Base-by-base conservation (phyloP, 768 basidiomycete genomes). In the Trametes villosa region DNA sequence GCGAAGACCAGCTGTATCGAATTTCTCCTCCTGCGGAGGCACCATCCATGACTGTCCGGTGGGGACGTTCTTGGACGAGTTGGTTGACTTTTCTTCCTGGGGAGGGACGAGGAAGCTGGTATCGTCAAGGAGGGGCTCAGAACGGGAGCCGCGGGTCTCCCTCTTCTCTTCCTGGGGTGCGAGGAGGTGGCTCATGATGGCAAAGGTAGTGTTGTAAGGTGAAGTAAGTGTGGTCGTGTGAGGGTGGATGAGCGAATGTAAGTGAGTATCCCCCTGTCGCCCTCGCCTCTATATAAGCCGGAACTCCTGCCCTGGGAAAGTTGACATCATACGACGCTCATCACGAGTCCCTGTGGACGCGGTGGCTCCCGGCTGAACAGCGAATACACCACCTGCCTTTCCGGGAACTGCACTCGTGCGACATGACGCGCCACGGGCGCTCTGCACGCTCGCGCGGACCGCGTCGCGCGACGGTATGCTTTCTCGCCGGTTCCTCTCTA, bases 401-500 rank as follows among this genome's bases (percentile, higher is more conserved):
- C 49, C 26, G 20, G 54, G 60, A 56, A 13, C 9, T 0, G 38
- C 52, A 20, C 45, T 45, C 20, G 42, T 50, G 55, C 55, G 55
- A 48, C 31, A 44, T 46, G 54, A 51, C 54, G 54, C 60, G 49
- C 49, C 22, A 13, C 12, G 53, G 45, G 55, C 61, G 61, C 55
- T 54, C 54, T 45, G 1, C 27, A 11, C 13, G 33, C 36, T 45
- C n/a, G 20, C 34, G 49, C 52, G 50, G 50, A 60, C 60, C 42
- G 48, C 36, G 55, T 52, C 52, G 31, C 15, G 15, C n/a, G 15
- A 38, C n/a, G 36, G 15, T 26, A 68, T 69, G 70, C 53, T 72
- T 58, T 50, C 65, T 52, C 67, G 71, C 22, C 71, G 71, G 22
- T 66, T 59, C 31, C 46, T 67, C 40, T 67, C 70, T 47, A 62